Percentiles rank a stretch among this genome's conserved stretches.
Evolutionary conservation across 1,139 yeast genomes (phyloP).

Genomic region (Suhomyces bokatorum): DNA sequence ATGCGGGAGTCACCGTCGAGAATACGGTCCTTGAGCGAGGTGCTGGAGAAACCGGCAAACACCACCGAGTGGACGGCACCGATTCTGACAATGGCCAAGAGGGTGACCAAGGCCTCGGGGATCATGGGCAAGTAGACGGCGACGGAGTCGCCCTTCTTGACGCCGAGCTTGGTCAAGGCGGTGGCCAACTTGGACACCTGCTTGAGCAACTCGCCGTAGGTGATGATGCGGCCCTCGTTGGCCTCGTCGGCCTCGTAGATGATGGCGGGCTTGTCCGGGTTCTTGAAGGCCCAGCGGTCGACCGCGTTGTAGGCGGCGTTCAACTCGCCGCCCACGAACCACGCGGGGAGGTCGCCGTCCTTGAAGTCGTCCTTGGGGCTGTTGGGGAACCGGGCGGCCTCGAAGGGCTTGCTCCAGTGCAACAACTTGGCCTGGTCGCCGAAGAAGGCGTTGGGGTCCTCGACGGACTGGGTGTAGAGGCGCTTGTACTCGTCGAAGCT

Average conservation of each 20-base stretch:
- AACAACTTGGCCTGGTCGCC: constrained; percentile 62
- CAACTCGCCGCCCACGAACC: constrained; percentile 77
- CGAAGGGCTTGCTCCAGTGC: constrained; percentile 66
- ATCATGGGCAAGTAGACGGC: constrained; percentile 88
- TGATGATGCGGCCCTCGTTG: constrained; percentile 58
- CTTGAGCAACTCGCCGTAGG: constrained; percentile 71
- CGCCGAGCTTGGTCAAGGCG: constrained; percentile 64
- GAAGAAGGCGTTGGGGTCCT: constrained; percentile 64
- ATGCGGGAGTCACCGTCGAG: constrained; percentile 72
- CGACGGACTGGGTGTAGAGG: constrained; percentile 66
- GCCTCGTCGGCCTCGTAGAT: constrained; percentile 82
- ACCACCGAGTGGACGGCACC: constrained; percentile 86
- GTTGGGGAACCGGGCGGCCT: constrained; percentile 55
- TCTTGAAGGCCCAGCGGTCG: constrained; percentile 73
- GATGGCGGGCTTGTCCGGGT: constrained; percentile 75
- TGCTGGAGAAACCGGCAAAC: constrained; percentile 80
- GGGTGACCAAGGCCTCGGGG: constrained; percentile 73
- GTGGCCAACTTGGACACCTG: constrained; percentile 72
- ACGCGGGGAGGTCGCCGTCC: constrained; percentile 68
- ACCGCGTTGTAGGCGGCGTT: constrained; percentile 79
- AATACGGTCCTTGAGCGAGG: constrained; percentile 74
- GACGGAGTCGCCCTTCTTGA: constrained; percentile 78
- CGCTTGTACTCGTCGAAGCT: constrained; percentile 57
- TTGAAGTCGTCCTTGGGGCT: constrained; percentile 52
- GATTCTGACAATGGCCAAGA: constrained; percentile 72